These are phyloP conservation scores for Aspergillus sp. DNA, from an alignment of 2,329 filamentous ascomycete species.

Conservation along the genomic window DNA sequence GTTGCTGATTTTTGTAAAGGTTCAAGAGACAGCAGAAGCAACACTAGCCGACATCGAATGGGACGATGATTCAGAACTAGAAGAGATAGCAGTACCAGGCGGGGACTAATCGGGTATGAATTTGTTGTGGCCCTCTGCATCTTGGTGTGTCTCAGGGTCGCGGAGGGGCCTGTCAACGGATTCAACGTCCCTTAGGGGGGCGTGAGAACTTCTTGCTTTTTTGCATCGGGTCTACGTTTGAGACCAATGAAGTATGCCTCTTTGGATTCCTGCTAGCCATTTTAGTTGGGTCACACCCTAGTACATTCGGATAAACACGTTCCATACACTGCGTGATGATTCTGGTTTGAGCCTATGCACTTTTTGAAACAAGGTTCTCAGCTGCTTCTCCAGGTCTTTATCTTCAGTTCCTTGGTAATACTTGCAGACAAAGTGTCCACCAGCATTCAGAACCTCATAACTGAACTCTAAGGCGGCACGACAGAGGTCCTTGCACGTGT, in stretches of 20 bases:
- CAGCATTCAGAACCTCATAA: slow-evolving; percentile 75
- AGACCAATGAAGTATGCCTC: slow-evolving; percentile 86
- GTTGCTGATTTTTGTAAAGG: slow-evolving; percentile 32
- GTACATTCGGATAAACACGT: not conserved
- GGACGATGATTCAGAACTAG: slow-evolving; percentile 43
- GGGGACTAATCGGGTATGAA: slow-evolving; percentile 6
- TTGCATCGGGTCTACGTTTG: slow-evolving; percentile 55
- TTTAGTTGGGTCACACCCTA: slow-evolving; percentile 13
- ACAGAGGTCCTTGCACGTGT: slow-evolving; percentile 73
- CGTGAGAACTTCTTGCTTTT: slow-evolving; percentile 48
- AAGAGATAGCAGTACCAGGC: slow-evolving; percentile 30
- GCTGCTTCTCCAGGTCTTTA: slow-evolving; percentile 69
- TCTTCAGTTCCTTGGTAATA: slow-evolving; percentile 94
- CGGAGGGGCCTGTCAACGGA: not conserved
- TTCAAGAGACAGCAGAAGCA: slow-evolving; percentile 48
- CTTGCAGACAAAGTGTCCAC: slow-evolving; percentile 94
- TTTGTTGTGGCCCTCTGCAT: not conserved
- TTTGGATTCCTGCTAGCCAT: slow-evolving; percentile 65
- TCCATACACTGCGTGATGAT: slow-evolving; percentile 73
- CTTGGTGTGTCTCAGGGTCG: not conserved
- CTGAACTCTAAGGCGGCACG: slow-evolving; percentile 80
- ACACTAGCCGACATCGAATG: slow-evolving; percentile 46
- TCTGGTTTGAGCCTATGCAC: slow-evolving; percentile 90
- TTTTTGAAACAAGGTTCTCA: slow-evolving; percentile 74
- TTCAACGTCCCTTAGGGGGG: slow-evolving; percentile 3